Percentiles rank a stretch among this genome's conserved stretches.
Evolutionary conservation across 768 basidiomycete genomes (phyloP).

Genomic region (Tephrocybe sp.): DNA sequence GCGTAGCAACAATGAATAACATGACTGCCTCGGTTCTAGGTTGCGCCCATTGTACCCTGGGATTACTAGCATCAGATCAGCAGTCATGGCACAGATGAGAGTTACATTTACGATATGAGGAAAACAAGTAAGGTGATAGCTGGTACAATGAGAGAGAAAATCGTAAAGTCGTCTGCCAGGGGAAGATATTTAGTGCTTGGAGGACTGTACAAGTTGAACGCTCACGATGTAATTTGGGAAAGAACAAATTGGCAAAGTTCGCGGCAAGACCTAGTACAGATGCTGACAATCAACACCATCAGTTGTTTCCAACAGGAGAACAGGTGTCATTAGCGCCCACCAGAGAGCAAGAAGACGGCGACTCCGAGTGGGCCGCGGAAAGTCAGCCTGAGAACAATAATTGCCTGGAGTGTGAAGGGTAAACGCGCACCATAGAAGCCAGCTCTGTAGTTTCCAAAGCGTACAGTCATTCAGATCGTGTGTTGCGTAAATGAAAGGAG

Average conservation of each 20-base stretch:
- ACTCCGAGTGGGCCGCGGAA: slow-evolving; percentile 30
- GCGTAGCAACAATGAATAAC: slow-evolving; percentile 52
- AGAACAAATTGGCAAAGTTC: slow-evolving; percentile 66
- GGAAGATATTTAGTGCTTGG: slow-evolving; percentile 1
- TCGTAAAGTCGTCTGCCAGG: slow-evolving; percentile 62
- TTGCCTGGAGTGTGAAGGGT: slow-evolving; percentile 6
- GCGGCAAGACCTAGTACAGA: slow-evolving; percentile 68
- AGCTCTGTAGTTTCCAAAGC: slow-evolving; percentile 57
- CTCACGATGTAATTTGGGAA: slow-evolving; percentile 66
- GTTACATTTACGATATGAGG: slow-evolving; percentile 50
- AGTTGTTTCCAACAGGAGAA: slow-evolving; percentile 1
- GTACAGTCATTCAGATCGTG: slow-evolving; percentile 53
- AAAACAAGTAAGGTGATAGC: slow-evolving; percentile 65
- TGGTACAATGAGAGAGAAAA: slow-evolving; percentile 67
- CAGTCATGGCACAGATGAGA: not conserved
- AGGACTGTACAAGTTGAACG: slow-evolving; percentile 10
- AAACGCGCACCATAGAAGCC: slow-evolving; percentile 42
- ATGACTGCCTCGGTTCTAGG: slow-evolving; percentile 60
- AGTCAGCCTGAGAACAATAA: slow-evolving; percentile 5
- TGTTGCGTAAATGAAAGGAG: not conserved
- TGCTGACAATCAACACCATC: slow-evolving; percentile 24
- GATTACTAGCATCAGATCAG: slow-evolving; percentile 8
- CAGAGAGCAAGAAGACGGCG: slow-evolving; percentile 44
- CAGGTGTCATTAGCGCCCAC: slow-evolving; percentile 22
- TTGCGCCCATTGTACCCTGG: slow-evolving; percentile 69